Conservation (phyloP, 805 yeast species). For the Cyberlindnera veronae region DNA sequence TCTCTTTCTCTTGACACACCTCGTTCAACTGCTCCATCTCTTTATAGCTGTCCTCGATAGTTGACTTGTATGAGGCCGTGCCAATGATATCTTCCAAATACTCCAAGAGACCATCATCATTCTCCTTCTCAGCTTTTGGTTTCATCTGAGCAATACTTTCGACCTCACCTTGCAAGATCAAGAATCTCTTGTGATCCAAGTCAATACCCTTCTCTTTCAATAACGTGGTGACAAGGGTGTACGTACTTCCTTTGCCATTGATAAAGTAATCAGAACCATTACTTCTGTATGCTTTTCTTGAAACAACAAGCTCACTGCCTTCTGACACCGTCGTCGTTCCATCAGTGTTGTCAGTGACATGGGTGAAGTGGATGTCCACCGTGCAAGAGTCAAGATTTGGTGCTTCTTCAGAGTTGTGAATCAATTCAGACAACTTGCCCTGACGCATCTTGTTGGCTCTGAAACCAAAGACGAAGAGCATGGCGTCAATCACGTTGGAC, state of each 20-base stretch:
- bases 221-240: constrained; percentile 72
- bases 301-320: constrained; percentile 56
- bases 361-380: constrained; percentile 86
- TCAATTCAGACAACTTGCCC: constrained; percentile 84
- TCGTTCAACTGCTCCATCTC: constrained; percentile 76
- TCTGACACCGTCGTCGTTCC: constrained; percentile 45
- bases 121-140: constrained; percentile 88
- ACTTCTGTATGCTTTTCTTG: constrained; percentile 75
- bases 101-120: constrained; percentile 91
- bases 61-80: constrained; percentile 75
- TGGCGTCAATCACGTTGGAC: constrained; percentile 94
- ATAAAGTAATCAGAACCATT: constrained; percentile 78
- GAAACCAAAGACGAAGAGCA: constrained; percentile 95
- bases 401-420: constrained; percentile 80
- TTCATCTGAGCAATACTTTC: constrained; percentile 99
- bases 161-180: constrained; percentile 96
- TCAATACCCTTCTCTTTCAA: constrained; percentile 85
- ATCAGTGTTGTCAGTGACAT: constrained; percentile 60
- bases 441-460: constrained; percentile 97
- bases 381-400: constrained; percentile 71
- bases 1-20: constrained; percentile 74
- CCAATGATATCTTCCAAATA: constrained; percentile 97
- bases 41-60: constrained; percentile 61
- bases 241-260: constrained; percentile 65
- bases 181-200: constrained; percentile 88